Base-by-base conservation (phyloP, 2,329 filamentous ascomycete genomes). In the Cytospora mali region DNA sequence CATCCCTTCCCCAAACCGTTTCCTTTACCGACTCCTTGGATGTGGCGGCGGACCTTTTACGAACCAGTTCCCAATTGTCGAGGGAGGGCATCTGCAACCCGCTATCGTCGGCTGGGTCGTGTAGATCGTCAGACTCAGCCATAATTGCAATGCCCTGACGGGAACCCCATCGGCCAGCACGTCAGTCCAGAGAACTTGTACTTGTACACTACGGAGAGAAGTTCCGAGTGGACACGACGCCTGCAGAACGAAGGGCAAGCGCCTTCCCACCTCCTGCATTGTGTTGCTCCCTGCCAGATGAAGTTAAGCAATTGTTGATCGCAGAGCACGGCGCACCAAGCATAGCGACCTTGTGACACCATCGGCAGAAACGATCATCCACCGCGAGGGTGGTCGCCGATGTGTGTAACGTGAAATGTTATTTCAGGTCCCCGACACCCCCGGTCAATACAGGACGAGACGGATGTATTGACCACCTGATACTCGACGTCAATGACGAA, bases 1-100 rank as follows among this genome's bases (percentile, higher is more conserved):
- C 35, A 54, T 48, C 58, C 50, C 42, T 54, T 54, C 27, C 6
- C 42, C 50, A 60, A 35, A 50, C 35, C 50, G 23, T 54, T n/a
- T 54, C 50, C 51, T 60, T 60, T 60, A 60, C 58, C 58, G 58
- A 60, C 58, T 52, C 50, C 52, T 28, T 60, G 58, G 58, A 27
- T 56, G 58, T 60, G 58, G 58, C 58, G 42, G 58, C 50, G 28
- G 58, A 52, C n/a, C 42, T 52, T 54, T 48, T 42, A 54, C 52
- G 50, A 49, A 21, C 46, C 35, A 54, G 14, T 18, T n/a, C 18
- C 35, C 31, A 28, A 25, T 46, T 16, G 48, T 59, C 27, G 57
- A 48, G 35, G 35, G 50, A 18, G 46, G 27, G 28, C 35, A 23
- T 23, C 16, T 18, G 11, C 25, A 33, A n/a, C 54, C 58, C n/a